Evolutionary conservation across 1,284 basidiomycete species (phyloP).

Genomic region (Porogramme epimiltina): DNA sequence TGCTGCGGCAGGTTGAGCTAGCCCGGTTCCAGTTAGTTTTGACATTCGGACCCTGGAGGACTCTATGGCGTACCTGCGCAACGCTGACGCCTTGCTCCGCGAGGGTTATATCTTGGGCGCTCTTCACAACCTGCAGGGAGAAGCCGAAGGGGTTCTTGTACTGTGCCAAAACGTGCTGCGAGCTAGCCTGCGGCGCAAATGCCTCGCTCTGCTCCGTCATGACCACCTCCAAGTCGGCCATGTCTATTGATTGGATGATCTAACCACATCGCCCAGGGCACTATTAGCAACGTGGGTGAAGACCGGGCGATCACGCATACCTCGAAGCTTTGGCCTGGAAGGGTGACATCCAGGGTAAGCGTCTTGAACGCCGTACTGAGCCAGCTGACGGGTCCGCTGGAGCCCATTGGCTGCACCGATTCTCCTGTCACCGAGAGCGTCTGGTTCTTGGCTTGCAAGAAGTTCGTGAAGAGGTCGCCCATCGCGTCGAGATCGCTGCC

Average conservation of each 20-base stretch:
- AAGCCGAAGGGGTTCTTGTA: conserved; percentile 83
- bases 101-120: conserved; percentile 57
- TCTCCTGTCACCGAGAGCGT: conserved; percentile 63
- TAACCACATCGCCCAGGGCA: conserved; percentile 30
- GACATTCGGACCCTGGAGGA: background rate
- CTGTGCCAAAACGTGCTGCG: conserved; percentile 60
- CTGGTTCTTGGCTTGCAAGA: conserved; percentile 66
- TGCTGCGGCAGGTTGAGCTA: conserved; percentile 58
- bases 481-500: conserved; percentile 56
- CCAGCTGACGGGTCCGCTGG: conserved; percentile 58
- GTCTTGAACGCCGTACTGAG: conserved; percentile 73
- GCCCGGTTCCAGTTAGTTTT: conserved; percentile 6
- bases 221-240: conserved; percentile 59
- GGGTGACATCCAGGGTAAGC: conserved; percentile 59
- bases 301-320: conserved; percentile 28
- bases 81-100: conserved; percentile 50
- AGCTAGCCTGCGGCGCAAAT: conserved; percentile 62
- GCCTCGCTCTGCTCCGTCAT: conserved; percentile 49
- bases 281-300: background rate
- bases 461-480: conserved; percentile 69
- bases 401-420: conserved; percentile 60
- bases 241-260: conserved; percentile 69
- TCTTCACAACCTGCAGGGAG: conserved; percentile 64
- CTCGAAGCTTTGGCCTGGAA: conserved; percentile 65
- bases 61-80: conserved; percentile 45